A percentile compares a stretch with the other conserved stretches of the same genome.
These are phyloP conservation scores for Aegilops longissima DNA, from an alignment of 176 grass and related monocot species.

Conservation along the genomic window DNA sequence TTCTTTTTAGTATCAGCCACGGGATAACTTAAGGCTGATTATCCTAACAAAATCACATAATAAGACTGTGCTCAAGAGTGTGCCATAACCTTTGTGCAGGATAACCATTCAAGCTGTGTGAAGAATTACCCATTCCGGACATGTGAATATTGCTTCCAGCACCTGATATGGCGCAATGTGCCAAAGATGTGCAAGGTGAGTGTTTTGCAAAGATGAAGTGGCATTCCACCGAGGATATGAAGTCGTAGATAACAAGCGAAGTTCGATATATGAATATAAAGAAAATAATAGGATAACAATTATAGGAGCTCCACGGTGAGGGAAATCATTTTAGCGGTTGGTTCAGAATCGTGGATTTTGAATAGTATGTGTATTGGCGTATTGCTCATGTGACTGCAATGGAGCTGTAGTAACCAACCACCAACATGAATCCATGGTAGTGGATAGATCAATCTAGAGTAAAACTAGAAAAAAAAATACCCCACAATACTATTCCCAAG, in stretches of 20 bases:
- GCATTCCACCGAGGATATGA: conserved; percentile 17
- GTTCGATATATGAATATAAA: conserved; percentile 10
- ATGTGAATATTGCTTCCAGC: conserved; percentile 96
- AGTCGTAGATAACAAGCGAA: conserved; percentile 13
- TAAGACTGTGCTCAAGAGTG: conserved; percentile 73
- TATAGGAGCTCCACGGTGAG: background rate
- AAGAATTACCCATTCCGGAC: conserved; percentile 89
- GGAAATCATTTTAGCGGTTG: conserved; percentile 8
- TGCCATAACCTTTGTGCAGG: conserved; percentile 98
- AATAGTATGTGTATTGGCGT: background rate
- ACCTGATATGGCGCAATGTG: conserved; percentile 95
- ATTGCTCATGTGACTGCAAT: conserved; percentile 9
- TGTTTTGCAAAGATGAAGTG: conserved; percentile 49
- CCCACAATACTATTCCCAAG: background rate
- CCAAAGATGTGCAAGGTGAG: conserved; percentile 90
- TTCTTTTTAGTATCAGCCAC: conserved; percentile 28
- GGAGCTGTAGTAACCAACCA: background rate
- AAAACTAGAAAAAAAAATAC: background rate
- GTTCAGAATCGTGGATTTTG: conserved; percentile 11
- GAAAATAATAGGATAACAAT: background rate
- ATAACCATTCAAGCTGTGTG: conserved; percentile 95
- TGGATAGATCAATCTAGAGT: background rate
- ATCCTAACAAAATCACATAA: conserved; percentile 45
- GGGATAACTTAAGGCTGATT: conserved; percentile 10
- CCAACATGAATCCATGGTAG: background rate